These are phyloP conservation scores for Styphnolobium japonicum DNA, from an alignment of 306 rosid species.

Conservation along the genomic window DNA sequence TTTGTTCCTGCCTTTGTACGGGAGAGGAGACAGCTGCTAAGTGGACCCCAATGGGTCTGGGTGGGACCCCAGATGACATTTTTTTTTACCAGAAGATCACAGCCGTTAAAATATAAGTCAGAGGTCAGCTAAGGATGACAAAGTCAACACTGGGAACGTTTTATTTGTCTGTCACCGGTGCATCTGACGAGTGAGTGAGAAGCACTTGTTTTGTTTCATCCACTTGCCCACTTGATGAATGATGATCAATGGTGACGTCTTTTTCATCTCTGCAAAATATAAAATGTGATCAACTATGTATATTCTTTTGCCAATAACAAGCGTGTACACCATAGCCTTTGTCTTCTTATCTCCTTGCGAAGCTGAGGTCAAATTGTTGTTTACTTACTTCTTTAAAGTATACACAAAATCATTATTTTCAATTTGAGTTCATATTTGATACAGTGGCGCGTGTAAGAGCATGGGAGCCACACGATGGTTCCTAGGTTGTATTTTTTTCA, in stretches of 20 bases:
- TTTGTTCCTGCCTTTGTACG: neutral
- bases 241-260: neutral
- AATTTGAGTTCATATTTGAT: neutral
- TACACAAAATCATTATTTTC: too few relatives aligned
- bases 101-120: neutral
- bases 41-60: slow-evolving; percentile 15
- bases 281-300: neutral
- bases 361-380: neutral
- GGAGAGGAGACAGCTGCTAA: slow-evolving; percentile 21
- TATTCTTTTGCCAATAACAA: neutral
- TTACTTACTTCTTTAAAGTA: neutral
- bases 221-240: slow-evolving; percentile 22
- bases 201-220: neutral
- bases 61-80: neutral
- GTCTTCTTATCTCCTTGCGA: neutral
- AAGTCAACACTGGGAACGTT: slow-evolving; percentile 1
- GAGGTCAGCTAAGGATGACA: neutral
- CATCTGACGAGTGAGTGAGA: neutral
- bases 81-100: neutral
- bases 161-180: neutral
- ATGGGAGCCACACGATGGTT: neutral
- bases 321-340: neutral
- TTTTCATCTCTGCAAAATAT: neutral
- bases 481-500: neutral
- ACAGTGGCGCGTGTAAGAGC: neutral